Evolutionary conservation across 805 yeast species (phyloP).

Genomic region (Lachancea sp.): DNA sequence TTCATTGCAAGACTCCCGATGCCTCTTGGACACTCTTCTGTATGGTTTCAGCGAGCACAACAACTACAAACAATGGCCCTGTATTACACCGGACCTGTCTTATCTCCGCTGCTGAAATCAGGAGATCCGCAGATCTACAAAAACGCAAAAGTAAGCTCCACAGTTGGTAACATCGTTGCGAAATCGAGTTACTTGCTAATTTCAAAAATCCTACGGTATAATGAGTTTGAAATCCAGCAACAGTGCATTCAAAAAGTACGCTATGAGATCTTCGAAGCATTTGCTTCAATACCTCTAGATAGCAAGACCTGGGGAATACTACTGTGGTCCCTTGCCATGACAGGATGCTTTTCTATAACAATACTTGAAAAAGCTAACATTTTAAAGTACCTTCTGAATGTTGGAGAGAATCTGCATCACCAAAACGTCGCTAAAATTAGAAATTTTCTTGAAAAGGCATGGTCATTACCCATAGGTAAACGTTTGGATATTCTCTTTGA

Average conservation of each 20-base stretch:
- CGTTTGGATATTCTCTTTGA: conserved; percentile 12
- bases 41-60: conserved; percentile 13
- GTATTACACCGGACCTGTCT: conserved; percentile 13
- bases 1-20: conserved; percentile 31
- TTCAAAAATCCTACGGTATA: conserved; percentile 11
- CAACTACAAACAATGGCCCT: conserved; percentile 11
- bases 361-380: conserved; percentile 8
- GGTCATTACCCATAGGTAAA: conserved; percentile 9
- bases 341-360: conserved; percentile 13
- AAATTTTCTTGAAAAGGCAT: conserved; percentile 10
- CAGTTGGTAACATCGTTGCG: conserved; percentile 14
- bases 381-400: conserved; percentile 8
- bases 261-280: conserved; percentile 10
- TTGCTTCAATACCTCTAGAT: conserved; percentile 11
- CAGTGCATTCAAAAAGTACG: conserved; percentile 10
- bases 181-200: conserved; percentile 14
- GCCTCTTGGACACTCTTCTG: conserved; percentile 12
- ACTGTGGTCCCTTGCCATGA: conserved; percentile 13
- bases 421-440: conserved; percentile 9
- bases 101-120: conserved; percentile 4
- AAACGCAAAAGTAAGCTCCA: conserved; percentile 12
- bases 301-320: conserved; percentile 15
- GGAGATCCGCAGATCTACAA: conserved; percentile 4
- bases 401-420: conserved; percentile 13
- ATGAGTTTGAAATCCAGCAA: conserved; percentile 8